Base-by-base conservation (phyloP, 2,329 filamentous ascomycete species). In the Stromatinia cepivora region DNA sequence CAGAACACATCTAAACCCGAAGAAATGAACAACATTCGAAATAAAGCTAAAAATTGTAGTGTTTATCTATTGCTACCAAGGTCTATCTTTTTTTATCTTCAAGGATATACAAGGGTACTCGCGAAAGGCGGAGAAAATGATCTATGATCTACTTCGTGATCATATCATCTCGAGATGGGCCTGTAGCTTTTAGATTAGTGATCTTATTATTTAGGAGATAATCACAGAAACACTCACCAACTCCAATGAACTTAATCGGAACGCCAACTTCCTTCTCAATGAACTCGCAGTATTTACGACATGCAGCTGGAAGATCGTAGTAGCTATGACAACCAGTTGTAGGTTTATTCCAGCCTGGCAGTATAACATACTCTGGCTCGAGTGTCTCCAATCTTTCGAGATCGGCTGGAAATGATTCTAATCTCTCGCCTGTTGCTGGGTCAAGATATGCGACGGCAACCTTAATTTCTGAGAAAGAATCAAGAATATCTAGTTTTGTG, bases 391-490 rank as follows among this genome's bases (percentile, higher is more conserved):
- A 82, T 48, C 84, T 78, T 54, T 83, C 80, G 22, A 88, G 83
- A 75, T 90, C 86, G 10, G 89, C 88, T 6, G 85, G 91, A 84
- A 91, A 92, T 17, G 84, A 87, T 25, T 85, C 82, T 15, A 90
- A 79, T 68, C 81, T 80, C 76, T 85, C 77, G 56, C 80, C 81
- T 0, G 80, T 81, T 42, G 79, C 76, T 53, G 80, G 77, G 66
- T 82, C 78, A 75, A 84, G 84, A 81, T 97, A 97, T 2, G 87
- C 88, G 20, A 90, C 86, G 25, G 90, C 91, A 64, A 92, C 84
- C 79, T 93, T 91, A 80, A 96, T 86, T 76, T 88, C 89, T 13
- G 86, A 83, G 78, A 97, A 93, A 45, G 86, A 86, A 78, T 93
- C 91, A 22, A 93, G 84, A 50, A 93, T 84, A 74, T 92, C 89